Percentiles rank a stretch among this genome's conserved stretches.
These are phyloP conservation scores for Porcisia hertigi DNA, from an alignment of 208 protist genomes.

Conservation along the genomic window DNA sequence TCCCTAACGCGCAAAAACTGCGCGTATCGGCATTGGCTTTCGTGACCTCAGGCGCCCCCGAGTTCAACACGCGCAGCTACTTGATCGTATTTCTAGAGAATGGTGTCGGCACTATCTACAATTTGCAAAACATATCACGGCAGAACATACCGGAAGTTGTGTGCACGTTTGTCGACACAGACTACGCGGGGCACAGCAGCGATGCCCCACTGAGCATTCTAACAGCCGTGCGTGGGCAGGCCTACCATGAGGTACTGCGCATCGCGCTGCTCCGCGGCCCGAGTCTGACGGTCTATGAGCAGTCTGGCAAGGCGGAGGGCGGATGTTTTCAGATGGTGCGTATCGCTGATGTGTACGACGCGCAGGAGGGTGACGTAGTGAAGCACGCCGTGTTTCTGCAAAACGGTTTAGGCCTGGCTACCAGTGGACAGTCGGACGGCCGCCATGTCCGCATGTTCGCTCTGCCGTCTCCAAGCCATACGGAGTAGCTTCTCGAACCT, in stretches of 20 bases:
- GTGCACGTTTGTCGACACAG: slow-evolving; percentile 53
- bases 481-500: slow-evolving; percentile 1
- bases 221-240: slow-evolving; percentile 48
- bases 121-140: slow-evolving; percentile 31
- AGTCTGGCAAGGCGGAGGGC: slow-evolving; percentile 34
- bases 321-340: slow-evolving; percentile 46
- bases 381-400: slow-evolving; percentile 53
- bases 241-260: slow-evolving; percentile 65
- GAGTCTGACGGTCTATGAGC: slow-evolving; percentile 53
- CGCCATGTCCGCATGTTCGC: slow-evolving; percentile 63
- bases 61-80: slow-evolving; percentile 75
- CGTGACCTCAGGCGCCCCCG: slow-evolving; percentile 41
- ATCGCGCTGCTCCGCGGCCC: slow-evolving; percentile 49
- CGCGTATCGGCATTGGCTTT: slow-evolving; percentile 54
- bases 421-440: slow-evolving; percentile 56
- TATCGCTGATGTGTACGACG: slow-evolving; percentile 44
- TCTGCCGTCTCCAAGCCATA: slow-evolving; percentile 19
- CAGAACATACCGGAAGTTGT: slow-evolving; percentile 43
- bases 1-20: slow-evolving; percentile 49
- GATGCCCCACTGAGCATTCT: slow-evolving; percentile 47
- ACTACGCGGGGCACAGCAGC: slow-evolving; percentile 52
- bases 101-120: slow-evolving; percentile 56
- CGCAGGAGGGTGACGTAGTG: slow-evolving; percentile 56
- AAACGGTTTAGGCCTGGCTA: slow-evolving; percentile 59
- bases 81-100: slow-evolving; percentile 66